These are phyloP conservation scores for Neurospora discreta DNA, from an alignment of 495 filamentous ascomycete species.

Conservation along the genomic window DNA sequence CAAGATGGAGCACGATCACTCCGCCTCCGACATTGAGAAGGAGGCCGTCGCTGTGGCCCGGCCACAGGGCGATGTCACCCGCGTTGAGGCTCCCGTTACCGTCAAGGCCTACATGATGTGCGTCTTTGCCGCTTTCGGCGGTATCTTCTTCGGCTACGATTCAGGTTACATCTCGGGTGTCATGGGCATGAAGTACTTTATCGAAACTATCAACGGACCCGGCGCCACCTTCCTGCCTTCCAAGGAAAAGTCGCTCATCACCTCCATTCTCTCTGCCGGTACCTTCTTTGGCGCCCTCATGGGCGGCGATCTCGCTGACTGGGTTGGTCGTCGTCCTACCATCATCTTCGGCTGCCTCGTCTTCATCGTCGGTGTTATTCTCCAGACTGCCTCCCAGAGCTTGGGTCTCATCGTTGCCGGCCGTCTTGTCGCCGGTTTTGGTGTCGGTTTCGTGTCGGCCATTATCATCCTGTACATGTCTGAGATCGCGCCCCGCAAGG, in stretches of 20 bases:
- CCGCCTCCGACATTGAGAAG: conserved; percentile 5
- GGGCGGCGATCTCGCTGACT: conserved; percentile 58
- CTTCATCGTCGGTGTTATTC: conserved; percentile 51
- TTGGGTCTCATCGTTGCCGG: conserved; percentile 42
- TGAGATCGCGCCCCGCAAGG: conserved; percentile 51
- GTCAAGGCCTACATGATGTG: conserved; percentile 56
- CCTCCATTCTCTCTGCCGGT: conserved; percentile 48
- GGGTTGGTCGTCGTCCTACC: conserved; percentile 54
- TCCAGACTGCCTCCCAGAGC: conserved; percentile 38
- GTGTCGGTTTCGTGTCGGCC: conserved; percentile 63
- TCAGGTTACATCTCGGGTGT: conserved; percentile 53
- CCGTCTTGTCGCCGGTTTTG: conserved; percentile 39
- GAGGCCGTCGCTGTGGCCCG: conserved; percentile 8
- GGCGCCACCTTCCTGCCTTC: conserved; percentile 16
- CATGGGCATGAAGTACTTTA: conserved; percentile 44
- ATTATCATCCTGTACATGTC: conserved; percentile 70
- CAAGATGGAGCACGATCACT: conserved; percentile 7
- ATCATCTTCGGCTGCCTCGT: conserved; percentile 53
- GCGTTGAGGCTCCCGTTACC: conserved; percentile 53
- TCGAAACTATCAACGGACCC: conserved; percentile 32
- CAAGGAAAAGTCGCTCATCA: conserved; percentile 52
- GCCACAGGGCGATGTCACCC: conserved; percentile 22
- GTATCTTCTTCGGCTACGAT: conserved; percentile 57
- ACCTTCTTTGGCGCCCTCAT: conserved; percentile 64
- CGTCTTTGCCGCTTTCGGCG: conserved; percentile 56